Evolutionary conservation across 495 filamentous ascomycete genomes (phyloP), one percentile per base, ranked within the genome.

Genomic region (Aspergillus campestris): DNA sequence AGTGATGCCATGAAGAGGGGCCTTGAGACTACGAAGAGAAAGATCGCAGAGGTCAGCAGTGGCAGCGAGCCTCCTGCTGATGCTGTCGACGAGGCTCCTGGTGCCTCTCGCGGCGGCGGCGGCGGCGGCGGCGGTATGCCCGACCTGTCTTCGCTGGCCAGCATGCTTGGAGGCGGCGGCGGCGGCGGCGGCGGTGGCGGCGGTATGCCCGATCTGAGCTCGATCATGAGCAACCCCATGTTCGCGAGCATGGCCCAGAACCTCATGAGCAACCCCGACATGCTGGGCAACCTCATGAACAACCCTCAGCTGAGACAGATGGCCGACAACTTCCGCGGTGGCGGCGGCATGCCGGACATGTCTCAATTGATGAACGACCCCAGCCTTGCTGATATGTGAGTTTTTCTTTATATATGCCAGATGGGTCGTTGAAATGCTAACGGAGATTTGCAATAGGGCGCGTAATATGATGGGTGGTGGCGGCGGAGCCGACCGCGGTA

Each of bases 221-320:
- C 71, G 44, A 79, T 98, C 58, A 96, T 98, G 92, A 87, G 67
- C 67, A 97, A 98, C 72, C 92, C 92, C 34, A 96, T 97, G 92
- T 90, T 98, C 62, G 72, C 88, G 34, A 83, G 72, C 70, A 95
- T 96, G 87, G 92, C 92, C 18, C 87, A 95, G 74, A 95, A 87
- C 60, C 62, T 98, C 34, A 96, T 96, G 91, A 84, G 79, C 63
- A 96, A 98, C 66, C 92, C 92, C 9, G 83, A 94, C 6, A 79
- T 85, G 76, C 79, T 98, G 74, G 76, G 75, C 59, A 87, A 87
- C 56, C 61, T 97, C 44, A 94, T 97, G 89, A 89, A 73, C 72
- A 95, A 97, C 69, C 91, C 91, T n/a, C 75, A 79, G 42, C 61
- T 97, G 49, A 73, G 85, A 36, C 76, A 91, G 58, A 87, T 95